Evolutionary conservation across 257 asterid genomes (phyloP).

Genomic region (Petrea volubilis): DNA sequence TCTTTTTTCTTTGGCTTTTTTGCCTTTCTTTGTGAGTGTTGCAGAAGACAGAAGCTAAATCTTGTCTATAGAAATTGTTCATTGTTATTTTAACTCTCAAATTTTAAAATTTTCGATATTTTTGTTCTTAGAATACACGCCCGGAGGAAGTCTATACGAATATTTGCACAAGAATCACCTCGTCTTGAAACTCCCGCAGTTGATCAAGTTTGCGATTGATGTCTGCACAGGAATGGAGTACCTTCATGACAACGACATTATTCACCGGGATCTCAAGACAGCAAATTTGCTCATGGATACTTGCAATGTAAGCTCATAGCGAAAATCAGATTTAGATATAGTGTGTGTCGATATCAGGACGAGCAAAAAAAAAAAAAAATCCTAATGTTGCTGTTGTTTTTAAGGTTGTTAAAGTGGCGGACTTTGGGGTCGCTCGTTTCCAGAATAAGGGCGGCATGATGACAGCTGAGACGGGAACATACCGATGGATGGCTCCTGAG

Average conservation of each 20-base stretch:
- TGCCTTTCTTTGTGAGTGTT: too few relatives aligned
- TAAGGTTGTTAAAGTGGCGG: conserved; percentile 98
- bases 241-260: conserved; percentile 72
- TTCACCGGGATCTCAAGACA: conserved; percentile 90
- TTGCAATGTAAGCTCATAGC: conserved; percentile 61
- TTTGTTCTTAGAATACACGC: conserved; percentile 64
- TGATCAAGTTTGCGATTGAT: conserved; percentile 79
- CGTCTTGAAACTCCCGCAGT: conserved; percentile 57
- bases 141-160: conserved; percentile 82
- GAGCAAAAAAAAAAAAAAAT: too few relatives aligned
- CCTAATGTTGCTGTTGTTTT: conserved; percentile 28
- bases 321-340: too few relatives aligned
- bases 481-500: conserved; percentile 99
- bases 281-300: conserved; percentile 85
- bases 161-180: conserved; percentile 66
- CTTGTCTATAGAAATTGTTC: neutral
- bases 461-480: conserved; percentile 99
- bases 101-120: neutral
- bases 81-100: too few relatives aligned
- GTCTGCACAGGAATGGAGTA: conserved; percentile 94
- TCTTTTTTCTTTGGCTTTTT: neutral
- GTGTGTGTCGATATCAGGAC: too few relatives aligned
- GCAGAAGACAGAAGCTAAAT: too few relatives aligned
- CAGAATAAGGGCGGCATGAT: conserved; percentile 85
- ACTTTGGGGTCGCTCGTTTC: conserved; percentile 97